phyloP scores from a whole-genome alignment of 441 rosid species.

The Hura crepitans region DNA sequence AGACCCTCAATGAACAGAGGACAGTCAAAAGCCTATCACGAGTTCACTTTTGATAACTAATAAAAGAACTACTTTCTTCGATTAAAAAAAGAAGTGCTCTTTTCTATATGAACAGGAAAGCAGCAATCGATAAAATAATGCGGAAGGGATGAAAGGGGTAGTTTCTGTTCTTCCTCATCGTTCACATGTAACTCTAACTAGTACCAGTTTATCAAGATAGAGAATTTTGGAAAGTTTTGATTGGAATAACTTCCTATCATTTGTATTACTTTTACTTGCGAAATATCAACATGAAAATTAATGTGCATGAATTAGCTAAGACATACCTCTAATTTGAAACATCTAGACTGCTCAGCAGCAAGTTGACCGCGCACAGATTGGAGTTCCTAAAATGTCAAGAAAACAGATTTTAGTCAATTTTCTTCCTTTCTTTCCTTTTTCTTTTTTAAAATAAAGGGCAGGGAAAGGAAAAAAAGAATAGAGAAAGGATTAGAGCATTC shows the following conservation, averaged over 20 bases:
- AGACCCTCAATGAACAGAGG: neutral
- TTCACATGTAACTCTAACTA: no score
- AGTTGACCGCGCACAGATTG: constrained; percentile 92
- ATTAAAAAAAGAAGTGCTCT: no score
- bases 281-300: neutral
- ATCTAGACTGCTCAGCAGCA: constrained; percentile 90
- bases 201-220: no score
- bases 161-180: no score
- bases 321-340: constrained; percentile 91
- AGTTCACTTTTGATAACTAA: neutral
- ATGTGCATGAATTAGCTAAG: constrained; percentile 5
- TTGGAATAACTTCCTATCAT: no score
- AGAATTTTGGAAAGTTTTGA: no score
- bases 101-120: no score
- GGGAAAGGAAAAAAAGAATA: neutral
- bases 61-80: no score
- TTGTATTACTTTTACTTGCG: no score
- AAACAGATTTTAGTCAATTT: constrained; percentile 3
- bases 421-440: no score
- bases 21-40: neutral
- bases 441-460: neutral
- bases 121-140: no score
- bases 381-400: constrained; percentile 57
- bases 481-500: neutral
- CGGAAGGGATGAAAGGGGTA: no score